phyloP scores from a whole-genome alignment of 2,329 filamentous ascomycete genomes.

The Emmonsia crescens region DNA sequence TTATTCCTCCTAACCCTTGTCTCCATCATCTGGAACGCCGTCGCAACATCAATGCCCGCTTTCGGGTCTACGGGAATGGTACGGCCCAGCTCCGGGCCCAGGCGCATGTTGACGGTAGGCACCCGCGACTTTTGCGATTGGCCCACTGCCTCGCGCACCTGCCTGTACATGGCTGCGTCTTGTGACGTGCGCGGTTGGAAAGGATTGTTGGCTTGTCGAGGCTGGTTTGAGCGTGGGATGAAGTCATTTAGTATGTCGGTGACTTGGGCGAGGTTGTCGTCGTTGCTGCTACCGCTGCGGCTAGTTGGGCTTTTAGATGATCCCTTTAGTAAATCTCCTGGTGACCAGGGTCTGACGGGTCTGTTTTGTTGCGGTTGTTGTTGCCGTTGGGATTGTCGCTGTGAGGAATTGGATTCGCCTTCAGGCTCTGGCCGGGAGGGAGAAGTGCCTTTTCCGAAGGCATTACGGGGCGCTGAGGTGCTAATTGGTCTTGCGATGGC shows the following conservation, averaged over 20 bases:
- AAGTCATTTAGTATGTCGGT: not conserved
- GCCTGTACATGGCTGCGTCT: not conserved
- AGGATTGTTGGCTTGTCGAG: not conserved
- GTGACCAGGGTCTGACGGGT: not conserved
- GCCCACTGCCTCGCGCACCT: not conserved
- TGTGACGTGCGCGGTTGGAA: not conserved
- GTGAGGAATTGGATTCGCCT: not conserved
- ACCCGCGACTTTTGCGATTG: not conserved
- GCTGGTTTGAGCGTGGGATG: not conserved
- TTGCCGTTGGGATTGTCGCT: not conserved
- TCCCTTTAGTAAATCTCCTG: not conserved
- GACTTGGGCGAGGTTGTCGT: not conserved
- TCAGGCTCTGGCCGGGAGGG: not conserved
- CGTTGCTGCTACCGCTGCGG: not conserved
- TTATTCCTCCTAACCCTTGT: constrained; percentile 22
- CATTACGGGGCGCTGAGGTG: not conserved
- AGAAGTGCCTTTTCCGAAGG: not conserved
- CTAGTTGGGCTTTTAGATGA: not conserved
- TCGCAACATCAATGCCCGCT: constrained; percentile 14
- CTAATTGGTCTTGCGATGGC: not conserved
- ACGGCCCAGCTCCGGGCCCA: constrained; percentile 19
- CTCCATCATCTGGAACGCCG: constrained; percentile 18
- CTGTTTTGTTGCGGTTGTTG: not conserved
- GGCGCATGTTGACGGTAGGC: constrained; percentile 12
- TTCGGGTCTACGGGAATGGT: constrained; percentile 14